These are phyloP conservation scores for Pestalotiopsis sp. DNA, from an alignment of 2,329 filamentous ascomycete species.

Conservation along the genomic window DNA sequence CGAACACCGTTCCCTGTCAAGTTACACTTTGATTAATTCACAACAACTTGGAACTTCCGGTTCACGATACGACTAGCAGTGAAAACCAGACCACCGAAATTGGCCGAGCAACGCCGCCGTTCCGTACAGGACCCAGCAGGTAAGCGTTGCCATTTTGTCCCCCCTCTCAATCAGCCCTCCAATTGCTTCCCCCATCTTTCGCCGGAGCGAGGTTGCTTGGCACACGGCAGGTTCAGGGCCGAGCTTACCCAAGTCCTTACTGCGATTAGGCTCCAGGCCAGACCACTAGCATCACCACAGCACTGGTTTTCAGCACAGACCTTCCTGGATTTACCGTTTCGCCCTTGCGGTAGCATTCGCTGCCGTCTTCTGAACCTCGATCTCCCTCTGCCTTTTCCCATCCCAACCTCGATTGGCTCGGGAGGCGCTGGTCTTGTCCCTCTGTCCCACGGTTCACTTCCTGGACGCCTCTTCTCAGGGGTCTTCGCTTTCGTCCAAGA, in stretches of 20 bases:
- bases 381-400: neutral
- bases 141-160: neutral
- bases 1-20: neutral
- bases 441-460: neutral
- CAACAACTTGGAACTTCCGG: neutral
- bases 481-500: neutral
- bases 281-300: constrained; percentile 1
- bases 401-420: neutral
- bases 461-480: neutral
- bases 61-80: neutral
- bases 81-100: neutral
- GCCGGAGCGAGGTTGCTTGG: neutral
- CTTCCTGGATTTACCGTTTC: constrained; percentile 9
- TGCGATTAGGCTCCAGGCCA: neutral
- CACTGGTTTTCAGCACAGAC: constrained; percentile 12
- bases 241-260: neutral
- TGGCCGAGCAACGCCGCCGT: neutral
- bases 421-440: neutral
- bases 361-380: constrained; percentile 7
- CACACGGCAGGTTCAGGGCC: constrained; percentile 3
- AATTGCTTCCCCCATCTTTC: neutral
- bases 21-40: too few species aligned
- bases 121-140: neutral
- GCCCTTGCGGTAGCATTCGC: constrained; percentile 4
- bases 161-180: neutral